These are phyloP conservation scores for Chaetomiaceae sp. DNA, from an alignment of 2,329 filamentous ascomycete species.

Conservation along the genomic window DNA sequence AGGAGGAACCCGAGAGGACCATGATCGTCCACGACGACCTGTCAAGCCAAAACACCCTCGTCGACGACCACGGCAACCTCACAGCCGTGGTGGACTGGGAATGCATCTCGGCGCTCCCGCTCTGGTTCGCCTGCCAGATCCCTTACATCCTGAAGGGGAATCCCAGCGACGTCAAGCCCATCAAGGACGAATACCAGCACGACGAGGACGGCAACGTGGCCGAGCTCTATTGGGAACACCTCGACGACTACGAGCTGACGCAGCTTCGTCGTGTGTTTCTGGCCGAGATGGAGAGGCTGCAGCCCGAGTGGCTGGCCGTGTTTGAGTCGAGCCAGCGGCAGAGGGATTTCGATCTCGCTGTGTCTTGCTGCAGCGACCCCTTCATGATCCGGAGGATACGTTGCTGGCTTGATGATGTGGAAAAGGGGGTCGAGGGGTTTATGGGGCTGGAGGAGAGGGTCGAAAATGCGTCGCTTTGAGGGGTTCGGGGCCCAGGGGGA, in stretches of 20 bases:
- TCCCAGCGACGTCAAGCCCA: not conserved
- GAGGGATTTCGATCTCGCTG: slow-evolving; percentile 8
- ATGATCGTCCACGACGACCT: slow-evolving; percentile 37
- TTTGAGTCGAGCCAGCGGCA: slow-evolving; percentile 4
- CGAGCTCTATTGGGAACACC: not conserved
- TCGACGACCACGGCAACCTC: slow-evolving; percentile 33
- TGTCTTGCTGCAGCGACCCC: slow-evolving; percentile 1
- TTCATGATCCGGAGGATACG: slow-evolving; percentile 3
- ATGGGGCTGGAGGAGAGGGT: slow-evolving; percentile 2
- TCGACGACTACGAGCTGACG: not conserved
- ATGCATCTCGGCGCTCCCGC: slow-evolving; percentile 24
- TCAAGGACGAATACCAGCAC: slow-evolving; percentile 1
- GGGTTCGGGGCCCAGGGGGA: no score
- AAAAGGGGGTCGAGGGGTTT: slow-evolving; percentile 1
- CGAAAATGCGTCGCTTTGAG: slow-evolving; percentile 3
- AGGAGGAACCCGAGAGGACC: slow-evolving; percentile 28
- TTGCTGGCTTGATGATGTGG: slow-evolving; percentile 1
- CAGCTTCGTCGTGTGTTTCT: not conserved
- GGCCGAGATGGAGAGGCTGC: not conserved
- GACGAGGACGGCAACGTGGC: slow-evolving; percentile 1
- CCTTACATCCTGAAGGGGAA: slow-evolving; percentile 2
- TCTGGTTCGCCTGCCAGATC: slow-evolving; percentile 17
- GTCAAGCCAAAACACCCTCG: slow-evolving; percentile 36
- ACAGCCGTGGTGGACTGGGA: slow-evolving; percentile 41
- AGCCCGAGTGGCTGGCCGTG: slow-evolving; percentile 7